Evolutionary conservation across 1,284 basidiomycete genomes (phyloP), one percentile per base, ranked within the genome.

Genomic region (Rugosomyces carneus): DNA sequence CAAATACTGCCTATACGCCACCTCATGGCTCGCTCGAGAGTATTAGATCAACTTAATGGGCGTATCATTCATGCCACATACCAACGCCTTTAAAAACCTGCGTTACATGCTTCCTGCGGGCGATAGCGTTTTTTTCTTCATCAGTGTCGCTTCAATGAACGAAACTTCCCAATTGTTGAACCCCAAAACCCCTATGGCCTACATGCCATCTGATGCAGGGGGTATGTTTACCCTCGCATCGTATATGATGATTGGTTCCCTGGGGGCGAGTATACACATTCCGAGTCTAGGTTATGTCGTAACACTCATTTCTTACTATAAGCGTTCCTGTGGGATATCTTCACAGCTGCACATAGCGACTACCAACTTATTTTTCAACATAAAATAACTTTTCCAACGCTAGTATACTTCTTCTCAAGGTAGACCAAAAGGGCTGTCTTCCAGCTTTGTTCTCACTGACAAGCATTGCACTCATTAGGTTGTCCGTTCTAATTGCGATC

Each of bases 211-310:
- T 11, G 42, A 44, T n/a, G 18, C 27, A 13, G 42, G 15, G 11
- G 13, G 27, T 15, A 34, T 24, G 42, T 44, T 37, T 11, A 37
- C 19, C 16, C 35, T 44, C 10, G 42, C 23, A 23, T 16, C 35
- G n/a, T 44, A 44, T 21, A 32, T 44, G 24, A 44, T 44, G n/a
- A n/a, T 44, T 19, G 42, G 42, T 3, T 44, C 8, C 13, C 2
- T 31, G 13, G 42, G 42, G 34, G 42, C 37, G 35, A 44, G 35
- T 34, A 34, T 34, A 16, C 3, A 13, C n/a, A 6, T 10, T 2
- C 9, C 8, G 5, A 5, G 27, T 34, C n/a, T 15, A n/a, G n/a
- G n/a, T n/a, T 13, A 34, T 16, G 13, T 16, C 13, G 15, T 34
- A 15, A 13, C 4, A 34, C n/a, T 16, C 31, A 15, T 16, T 3